A percentile compares a stretch with the other conserved stretches of the same genome.
Evolutionary conservation across 768 basidiomycete genomes (phyloP).

Genomic region (Galerina marginata): DNA sequence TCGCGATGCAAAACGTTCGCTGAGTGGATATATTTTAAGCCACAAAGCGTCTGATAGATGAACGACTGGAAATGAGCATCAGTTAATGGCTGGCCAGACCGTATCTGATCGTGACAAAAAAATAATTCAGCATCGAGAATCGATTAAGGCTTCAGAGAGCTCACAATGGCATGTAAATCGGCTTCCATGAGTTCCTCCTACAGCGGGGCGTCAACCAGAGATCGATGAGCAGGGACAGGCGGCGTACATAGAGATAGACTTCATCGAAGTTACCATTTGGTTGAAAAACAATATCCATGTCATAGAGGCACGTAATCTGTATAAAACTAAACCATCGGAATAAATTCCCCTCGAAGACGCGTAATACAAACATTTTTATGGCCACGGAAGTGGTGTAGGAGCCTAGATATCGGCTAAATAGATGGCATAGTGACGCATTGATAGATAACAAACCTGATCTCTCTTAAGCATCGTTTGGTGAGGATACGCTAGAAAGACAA

Average conservation of each 20-base stretch:
- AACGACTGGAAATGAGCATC: slow-evolving; percentile 96
- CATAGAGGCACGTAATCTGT: slow-evolving; percentile 95
- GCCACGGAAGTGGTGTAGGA: slow-evolving; percentile 96
- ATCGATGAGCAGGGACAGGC: background rate
- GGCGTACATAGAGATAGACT: slow-evolving; percentile 83
- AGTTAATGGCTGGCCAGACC: slow-evolving; percentile 86
- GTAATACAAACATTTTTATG: slow-evolving; percentile 87
- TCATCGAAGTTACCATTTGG: slow-evolving; percentile 93
- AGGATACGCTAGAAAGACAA: slow-evolving; percentile 72
- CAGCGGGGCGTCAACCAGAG: slow-evolving; percentile 6
- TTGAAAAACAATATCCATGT: slow-evolving; percentile 97
- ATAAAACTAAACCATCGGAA: slow-evolving; percentile 25
- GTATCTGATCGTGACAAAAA: slow-evolving; percentile 53
- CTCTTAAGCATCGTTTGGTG: slow-evolving; percentile 94
- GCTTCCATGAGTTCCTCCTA: slow-evolving; percentile 99
- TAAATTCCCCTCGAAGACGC: slow-evolving; percentile 4
- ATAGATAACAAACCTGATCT: slow-evolving; percentile 73
- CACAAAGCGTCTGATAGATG: slow-evolving; percentile 98
- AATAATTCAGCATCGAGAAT: background rate
- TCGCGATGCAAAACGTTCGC: slow-evolving; percentile 98
- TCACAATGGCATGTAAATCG: slow-evolving; percentile 96
- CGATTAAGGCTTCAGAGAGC: slow-evolving; percentile 24
- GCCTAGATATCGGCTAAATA: slow-evolving; percentile 46
- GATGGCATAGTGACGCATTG: background rate
- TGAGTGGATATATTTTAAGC: slow-evolving; percentile 97